These are phyloP conservation scores for Exophiala oligosperma DNA, from an alignment of 2,329 filamentous ascomycete species.

Conservation along the genomic window DNA sequence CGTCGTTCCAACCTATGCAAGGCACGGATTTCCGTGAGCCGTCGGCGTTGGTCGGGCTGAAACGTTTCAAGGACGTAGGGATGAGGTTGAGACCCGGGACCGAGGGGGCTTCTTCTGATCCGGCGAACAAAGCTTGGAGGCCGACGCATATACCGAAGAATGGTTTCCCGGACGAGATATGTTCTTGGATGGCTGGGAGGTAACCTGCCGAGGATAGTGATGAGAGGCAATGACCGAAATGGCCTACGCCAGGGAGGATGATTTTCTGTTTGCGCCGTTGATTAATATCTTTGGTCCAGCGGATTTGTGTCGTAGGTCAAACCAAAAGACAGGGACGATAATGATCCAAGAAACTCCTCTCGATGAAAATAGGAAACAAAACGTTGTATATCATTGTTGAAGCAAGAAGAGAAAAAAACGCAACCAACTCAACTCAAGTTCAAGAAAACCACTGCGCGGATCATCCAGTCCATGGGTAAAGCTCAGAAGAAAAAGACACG, in stretches of 20 bases:
- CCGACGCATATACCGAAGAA: conserved; percentile 99
- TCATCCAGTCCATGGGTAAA: no score
- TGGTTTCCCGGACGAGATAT: conserved; percentile 88
- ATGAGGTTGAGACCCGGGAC: conserved; percentile 76
- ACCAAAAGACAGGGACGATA: no score
- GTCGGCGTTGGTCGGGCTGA: conserved; percentile 52
- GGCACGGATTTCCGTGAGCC: conserved; percentile 65
- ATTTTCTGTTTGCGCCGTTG: conserved; percentile 65
- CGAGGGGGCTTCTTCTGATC: conserved; percentile 73
- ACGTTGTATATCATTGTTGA: no score
- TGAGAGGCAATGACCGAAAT: conserved; percentile 93
- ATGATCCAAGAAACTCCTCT: no score
- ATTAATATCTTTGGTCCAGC: not conserved
- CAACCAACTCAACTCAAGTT: no score
- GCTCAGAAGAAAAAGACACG: no score
- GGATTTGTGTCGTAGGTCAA: conserved; percentile 6
- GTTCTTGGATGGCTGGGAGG: conserved; percentile 74
- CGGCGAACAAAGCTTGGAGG: conserved; percentile 83
- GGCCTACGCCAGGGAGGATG: conserved; percentile 92
- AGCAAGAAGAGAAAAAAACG: no score
- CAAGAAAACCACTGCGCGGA: no score
- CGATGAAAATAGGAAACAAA: no score
- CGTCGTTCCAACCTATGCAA: conserved; percentile 98
- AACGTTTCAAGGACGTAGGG: conserved; percentile 69
- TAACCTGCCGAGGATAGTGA: conserved; percentile 82